These are phyloP conservation scores for Sclerospora graminicola DNA, from an alignment of 352 stramenopile species.

Conservation along the genomic window DNA sequence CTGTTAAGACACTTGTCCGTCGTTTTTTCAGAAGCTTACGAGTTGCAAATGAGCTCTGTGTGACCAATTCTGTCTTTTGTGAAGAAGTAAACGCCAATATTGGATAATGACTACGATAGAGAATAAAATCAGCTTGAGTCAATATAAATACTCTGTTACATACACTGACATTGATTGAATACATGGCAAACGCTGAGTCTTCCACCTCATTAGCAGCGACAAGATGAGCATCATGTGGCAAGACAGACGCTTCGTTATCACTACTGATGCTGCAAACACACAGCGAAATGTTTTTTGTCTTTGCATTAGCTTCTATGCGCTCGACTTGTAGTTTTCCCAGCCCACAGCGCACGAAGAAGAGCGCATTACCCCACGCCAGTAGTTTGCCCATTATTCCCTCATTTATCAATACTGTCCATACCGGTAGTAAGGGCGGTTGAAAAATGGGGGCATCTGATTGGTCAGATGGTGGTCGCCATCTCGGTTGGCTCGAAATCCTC, in stretches of 20 bases:
- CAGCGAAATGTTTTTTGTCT: conserved; percentile 15
- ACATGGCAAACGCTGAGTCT: conserved; percentile 29
- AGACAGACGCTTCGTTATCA: not conserved
- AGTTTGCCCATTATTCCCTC: conserved; percentile 16
- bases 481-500: too few species aligned
- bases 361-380: conserved; percentile 15
- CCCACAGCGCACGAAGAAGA: conserved; percentile 22
- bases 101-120: conserved; percentile 20
- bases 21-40: conserved; percentile 5
- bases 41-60: not conserved
- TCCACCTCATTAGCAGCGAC: conserved; percentile 31
- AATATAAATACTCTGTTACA: too few species aligned
- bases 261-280: conserved; percentile 3
- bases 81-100: conserved; percentile 16
- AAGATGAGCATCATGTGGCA: conserved; percentile 23
- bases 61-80: not conserved
- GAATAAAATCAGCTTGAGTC: too few species aligned
- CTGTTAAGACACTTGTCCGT: not conserved
- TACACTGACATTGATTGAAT: conserved; percentile 8
- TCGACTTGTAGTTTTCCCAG: conserved; percentile 13
- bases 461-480: too few species aligned
- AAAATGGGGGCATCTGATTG: too few species aligned
- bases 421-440: too few species aligned
- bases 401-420: too few species aligned
- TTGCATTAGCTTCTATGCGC: conserved; percentile 9